A percentile compares a stretch with the other conserved stretches of the same genome.
These are phyloP conservation scores for Rhamnella rubrinervis DNA, from an alignment of 331 rosid species.

Conservation along the genomic window DNA sequence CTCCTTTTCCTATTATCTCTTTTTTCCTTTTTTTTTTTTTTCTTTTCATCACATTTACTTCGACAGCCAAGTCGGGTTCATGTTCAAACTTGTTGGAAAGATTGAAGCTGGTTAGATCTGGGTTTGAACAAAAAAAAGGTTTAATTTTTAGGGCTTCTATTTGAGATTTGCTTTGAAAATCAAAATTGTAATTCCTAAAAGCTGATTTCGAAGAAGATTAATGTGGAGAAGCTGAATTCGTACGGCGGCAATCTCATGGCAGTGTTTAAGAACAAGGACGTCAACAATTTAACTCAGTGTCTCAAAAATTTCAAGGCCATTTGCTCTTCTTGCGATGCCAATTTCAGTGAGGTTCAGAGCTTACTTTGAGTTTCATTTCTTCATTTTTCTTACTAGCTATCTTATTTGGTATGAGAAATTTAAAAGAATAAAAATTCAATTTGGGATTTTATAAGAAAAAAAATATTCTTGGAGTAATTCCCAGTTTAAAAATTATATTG, in stretches of 20 bases:
- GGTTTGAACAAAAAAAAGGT: no score
- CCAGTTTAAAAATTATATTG: no score
- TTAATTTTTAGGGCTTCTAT: no score
- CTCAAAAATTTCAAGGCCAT: constrained; percentile 38
- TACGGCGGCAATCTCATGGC: constrained; percentile 54
- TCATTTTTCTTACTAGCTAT: neutral
- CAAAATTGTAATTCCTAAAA: no score
- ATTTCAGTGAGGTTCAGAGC: constrained; percentile 36
- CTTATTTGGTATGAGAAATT: neutral
- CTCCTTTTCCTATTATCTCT: no score
- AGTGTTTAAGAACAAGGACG: constrained; percentile 48
- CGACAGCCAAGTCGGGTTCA: no score
- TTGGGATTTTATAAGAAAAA: neutral
- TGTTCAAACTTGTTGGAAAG: no score
- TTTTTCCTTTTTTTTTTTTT: no score
- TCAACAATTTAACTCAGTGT: constrained; percentile 39
- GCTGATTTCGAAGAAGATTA: constrained; percentile 27
- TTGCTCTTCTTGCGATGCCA: constrained; percentile 48
- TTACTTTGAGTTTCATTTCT: constrained; percentile 50
- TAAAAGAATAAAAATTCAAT: neutral
- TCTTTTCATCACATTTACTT: no score
- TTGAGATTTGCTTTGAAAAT: no score
- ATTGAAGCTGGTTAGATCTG: no score
- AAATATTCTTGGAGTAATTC: no score
- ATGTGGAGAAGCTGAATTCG: constrained; percentile 43